Evolutionary conservation across 176 grass and related monocot genomes (phyloP), one percentile per base, ranked within the genome.

Genomic region (Oryza australiensis): DNA sequence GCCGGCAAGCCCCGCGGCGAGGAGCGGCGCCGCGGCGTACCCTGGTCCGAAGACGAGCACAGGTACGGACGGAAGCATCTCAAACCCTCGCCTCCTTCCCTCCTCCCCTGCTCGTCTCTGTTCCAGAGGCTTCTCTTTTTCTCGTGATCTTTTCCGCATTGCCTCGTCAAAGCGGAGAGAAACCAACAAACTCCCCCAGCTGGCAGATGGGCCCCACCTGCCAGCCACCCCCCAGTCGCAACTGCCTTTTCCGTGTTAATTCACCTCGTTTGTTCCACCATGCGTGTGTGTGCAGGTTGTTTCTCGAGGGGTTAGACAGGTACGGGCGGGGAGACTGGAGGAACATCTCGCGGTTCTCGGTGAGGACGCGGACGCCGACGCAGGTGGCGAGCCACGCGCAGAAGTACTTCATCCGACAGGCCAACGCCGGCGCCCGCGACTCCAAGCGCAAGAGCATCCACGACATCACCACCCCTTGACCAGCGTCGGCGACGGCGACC

Each of bases 301-400:
- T 98, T n/a, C 75, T 98, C 12, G 90, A 91, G 64, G 95, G 92
- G 35, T 79, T 98, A 62, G 87, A 83, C n/a, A 91, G 76, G 84
- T 98, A 93, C 77, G 95, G 92, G 37, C 90, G 88, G 24, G 95
- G 95, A 12, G 92, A 98, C 80, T 98, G 95, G 95, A 68, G 92
- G 71, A 98, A 95, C 88, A 98, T 98, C 70, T 98, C 95, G 66
- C 69, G 92, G 9, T 95, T 94, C 92, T 32, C 90, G 64, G 95
- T 98, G 73, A 83, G 88, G 83, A 88, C 88, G 29, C 53, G 95
- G 71, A 98, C 95, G 73, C 92, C 95, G 30, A 94, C 92, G 66
- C 92, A 98, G 88, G 95, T 98, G 16, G 95, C 95, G 12, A 98
- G 95, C 88, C 95, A 98, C 83, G 95, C 95, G 28, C 95, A 98